phyloP scores from a whole-genome alignment of 108 stramenopile genomes.

The Craspedostauros australis region DNA sequence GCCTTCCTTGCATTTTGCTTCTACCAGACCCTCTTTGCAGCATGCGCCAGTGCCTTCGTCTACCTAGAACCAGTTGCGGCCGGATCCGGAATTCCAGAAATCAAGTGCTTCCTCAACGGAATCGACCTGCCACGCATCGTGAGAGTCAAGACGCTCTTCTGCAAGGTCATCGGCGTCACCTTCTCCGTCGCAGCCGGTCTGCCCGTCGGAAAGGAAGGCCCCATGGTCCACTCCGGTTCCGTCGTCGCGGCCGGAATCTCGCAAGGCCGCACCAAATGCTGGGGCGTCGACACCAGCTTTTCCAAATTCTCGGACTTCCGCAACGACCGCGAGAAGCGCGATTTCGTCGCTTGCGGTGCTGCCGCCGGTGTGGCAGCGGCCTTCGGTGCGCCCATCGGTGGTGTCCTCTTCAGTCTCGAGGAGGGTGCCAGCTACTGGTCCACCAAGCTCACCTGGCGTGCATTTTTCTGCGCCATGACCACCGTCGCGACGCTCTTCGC shows the following conservation, averaged over 20 bases:
- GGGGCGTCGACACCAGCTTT: conserved; percentile 89
- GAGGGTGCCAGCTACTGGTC: conserved; percentile 96
- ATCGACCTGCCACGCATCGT: conserved; percentile 86
- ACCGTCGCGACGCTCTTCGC: conserved; percentile 82
- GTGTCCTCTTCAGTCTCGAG: conserved; percentile 93
- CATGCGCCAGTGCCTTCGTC: conserved; percentile 76
- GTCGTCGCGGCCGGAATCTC: conserved; percentile 82
- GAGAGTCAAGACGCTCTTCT: conserved; percentile 87
- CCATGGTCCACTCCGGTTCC: conserved; percentile 86
- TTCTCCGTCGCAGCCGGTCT: conserved; percentile 90
- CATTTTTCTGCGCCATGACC: conserved; percentile 97
- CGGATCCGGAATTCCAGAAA: conserved; percentile 96
- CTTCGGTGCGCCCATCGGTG: conserved; percentile 96
- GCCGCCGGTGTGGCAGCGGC: conserved; percentile 93
- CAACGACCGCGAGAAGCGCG: conserved; percentile 83
- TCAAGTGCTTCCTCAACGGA: conserved; percentile 97
- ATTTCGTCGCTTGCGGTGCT: conserved; percentile 96
- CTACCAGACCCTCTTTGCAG: conserved; percentile 77
- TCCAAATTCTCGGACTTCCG: conserved; percentile 89
- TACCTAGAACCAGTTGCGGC: conserved; percentile 86
- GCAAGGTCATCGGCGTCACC: conserved; percentile 91
- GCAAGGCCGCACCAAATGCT: conserved; percentile 82
- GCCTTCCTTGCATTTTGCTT: conserved; percentile 72
- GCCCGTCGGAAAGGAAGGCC: conserved; percentile 97
- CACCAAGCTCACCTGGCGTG: conserved; percentile 94